These are phyloP conservation scores for Epichloe elymi DNA, from an alignment of 2,329 filamentous ascomycete species.

Conservation along the genomic window DNA sequence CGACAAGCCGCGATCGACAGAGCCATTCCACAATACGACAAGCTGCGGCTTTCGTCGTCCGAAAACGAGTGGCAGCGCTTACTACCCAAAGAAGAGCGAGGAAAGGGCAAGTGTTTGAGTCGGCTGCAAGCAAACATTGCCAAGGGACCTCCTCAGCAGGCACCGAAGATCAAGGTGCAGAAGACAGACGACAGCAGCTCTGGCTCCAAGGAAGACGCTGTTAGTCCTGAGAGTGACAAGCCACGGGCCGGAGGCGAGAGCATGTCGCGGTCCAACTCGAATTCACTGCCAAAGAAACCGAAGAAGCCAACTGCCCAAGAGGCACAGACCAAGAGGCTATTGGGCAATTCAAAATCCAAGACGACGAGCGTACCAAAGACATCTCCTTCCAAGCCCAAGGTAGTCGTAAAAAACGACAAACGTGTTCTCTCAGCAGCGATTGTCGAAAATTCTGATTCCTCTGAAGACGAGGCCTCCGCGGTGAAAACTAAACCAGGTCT, in stretches of 20 bases:
- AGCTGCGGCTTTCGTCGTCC: constrained; percentile 39
- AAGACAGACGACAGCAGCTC: constrained; percentile 34
- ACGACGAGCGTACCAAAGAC: constrained; percentile 16
- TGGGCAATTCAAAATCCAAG: constrained; percentile 25
- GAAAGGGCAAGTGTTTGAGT: constrained; percentile 45
- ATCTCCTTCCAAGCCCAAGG: constrained; percentile 30
- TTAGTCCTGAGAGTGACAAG: constrained; percentile 17
- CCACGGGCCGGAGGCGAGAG: constrained; percentile 23
- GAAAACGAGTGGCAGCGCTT: constrained; percentile 50
- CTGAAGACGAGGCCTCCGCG: constrained; percentile 32
- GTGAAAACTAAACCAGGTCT: constrained; percentile 17
- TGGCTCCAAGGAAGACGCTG: constrained; percentile 25
- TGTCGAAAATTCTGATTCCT: constrained; percentile 42
- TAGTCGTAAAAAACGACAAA: constrained; percentile 22
- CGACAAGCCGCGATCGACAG: constrained; percentile 49
- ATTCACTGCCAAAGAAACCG: constrained; percentile 35
- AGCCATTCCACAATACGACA: constrained; percentile 46
- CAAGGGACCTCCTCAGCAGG: constrained; percentile 32
- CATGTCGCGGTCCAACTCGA: constrained; percentile 38
- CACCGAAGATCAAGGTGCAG: constrained; percentile 36
- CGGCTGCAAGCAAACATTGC: constrained; percentile 47
- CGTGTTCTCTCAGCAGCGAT: constrained; percentile 42
- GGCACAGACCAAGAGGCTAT: constrained; percentile 41
- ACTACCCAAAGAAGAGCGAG: constrained; percentile 43
- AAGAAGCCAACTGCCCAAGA: constrained; percentile 44